phyloP scores from a whole-genome alignment of 345 rosid genomes.

The Adansonia digitata region DNA sequence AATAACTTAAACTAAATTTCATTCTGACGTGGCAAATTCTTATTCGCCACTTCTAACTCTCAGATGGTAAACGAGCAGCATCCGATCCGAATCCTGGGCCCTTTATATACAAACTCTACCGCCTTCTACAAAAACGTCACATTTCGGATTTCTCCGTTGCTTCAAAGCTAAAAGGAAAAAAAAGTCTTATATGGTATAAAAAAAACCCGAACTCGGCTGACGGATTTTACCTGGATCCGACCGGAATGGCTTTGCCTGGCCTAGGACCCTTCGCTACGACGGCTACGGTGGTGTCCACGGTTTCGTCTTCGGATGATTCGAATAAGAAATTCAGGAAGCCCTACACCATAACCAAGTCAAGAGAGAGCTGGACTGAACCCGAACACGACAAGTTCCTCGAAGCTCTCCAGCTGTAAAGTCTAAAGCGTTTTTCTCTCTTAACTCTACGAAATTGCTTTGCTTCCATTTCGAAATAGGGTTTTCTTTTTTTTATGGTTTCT shows the following conservation, averaged over 20 bases:
- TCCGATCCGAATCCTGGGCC: constrained; percentile 2
- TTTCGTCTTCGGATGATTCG: constrained; percentile 51
- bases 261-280: constrained; percentile 43
- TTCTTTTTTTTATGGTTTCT: background rate
- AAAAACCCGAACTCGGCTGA: constrained; percentile 55
- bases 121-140: constrained; percentile 13
- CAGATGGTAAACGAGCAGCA: background rate
- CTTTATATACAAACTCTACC: constrained; percentile 6
- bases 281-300: constrained; percentile 31
- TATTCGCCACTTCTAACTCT: background rate
- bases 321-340: constrained; percentile 77
- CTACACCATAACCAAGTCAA: constrained; percentile 78
- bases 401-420: constrained; percentile 83
- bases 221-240: constrained; percentile 64
- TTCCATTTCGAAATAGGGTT: constrained; percentile 22
- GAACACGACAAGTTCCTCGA: constrained; percentile 93
- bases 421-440: background rate
- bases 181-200: constrained; percentile 44
- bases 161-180: constrained; percentile 21
- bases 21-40: constrained; percentile 25
- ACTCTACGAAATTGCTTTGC: background rate
- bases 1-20: background rate
- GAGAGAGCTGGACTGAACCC: constrained; percentile 95
- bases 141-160: constrained; percentile 9
- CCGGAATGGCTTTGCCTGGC: constrained; percentile 61